Conservation (phyloP, 1,139 yeast genomes). For the Zhuliangozyma parablackwelliae region DNA sequence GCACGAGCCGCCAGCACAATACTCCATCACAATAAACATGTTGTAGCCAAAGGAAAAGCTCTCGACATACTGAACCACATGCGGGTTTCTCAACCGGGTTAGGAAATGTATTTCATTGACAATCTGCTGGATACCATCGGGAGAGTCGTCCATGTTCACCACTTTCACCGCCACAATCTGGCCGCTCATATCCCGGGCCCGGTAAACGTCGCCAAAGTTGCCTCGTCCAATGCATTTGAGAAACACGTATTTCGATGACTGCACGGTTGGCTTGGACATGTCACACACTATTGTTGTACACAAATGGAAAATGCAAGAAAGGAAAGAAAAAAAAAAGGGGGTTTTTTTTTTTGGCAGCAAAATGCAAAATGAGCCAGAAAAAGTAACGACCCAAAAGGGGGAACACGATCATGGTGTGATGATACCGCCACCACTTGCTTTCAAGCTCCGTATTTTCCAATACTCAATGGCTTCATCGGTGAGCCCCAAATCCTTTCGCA, state of each 20-base stretch:
- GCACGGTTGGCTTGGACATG: too few species aligned
- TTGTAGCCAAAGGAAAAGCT: constrained; percentile 59
- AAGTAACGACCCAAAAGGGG: too few species aligned
- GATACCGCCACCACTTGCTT: constrained; percentile 16
- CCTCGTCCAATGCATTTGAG: constrained; percentile 73
- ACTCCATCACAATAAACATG: constrained; percentile 90
- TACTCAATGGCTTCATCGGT: constrained; percentile 44
- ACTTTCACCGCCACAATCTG: constrained; percentile 64
- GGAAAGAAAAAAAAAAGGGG: too few species aligned
- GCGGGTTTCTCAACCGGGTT: constrained; percentile 58
- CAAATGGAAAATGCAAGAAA: too few species aligned
- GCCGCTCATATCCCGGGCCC: constrained; percentile 36
- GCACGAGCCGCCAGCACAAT: constrained; percentile 90
- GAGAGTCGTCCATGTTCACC: constrained; percentile 67
- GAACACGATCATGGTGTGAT: neutral
- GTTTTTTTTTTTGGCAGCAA: too few species aligned
- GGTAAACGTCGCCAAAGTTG: constrained; percentile 82
- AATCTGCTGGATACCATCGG: constrained; percentile 60
- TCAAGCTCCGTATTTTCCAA: constrained; percentile 46
- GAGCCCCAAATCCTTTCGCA: constrained; percentile 28
- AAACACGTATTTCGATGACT: constrained; percentile 25
- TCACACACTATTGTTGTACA: too few species aligned
- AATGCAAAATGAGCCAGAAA: too few species aligned
- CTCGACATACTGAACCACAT: constrained; percentile 61
- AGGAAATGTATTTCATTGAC: constrained; percentile 75